Base-by-base conservation (phyloP, 192 early-diverging fungal species). In the Ramicandelaber brevisporus region DNA sequence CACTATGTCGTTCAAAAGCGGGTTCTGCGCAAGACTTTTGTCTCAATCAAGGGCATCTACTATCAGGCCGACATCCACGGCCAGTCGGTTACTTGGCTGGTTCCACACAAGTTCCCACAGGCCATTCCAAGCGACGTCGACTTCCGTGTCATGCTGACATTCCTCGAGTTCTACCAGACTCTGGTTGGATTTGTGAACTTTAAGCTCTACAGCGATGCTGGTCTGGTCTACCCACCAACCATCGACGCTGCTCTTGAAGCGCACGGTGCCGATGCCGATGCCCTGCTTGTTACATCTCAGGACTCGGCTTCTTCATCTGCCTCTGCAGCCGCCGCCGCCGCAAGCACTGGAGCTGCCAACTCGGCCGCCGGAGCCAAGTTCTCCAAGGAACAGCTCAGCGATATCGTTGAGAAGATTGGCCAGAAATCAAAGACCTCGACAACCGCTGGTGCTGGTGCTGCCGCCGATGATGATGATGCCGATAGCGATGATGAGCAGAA, bases 31-130 rank as follows among this genome's bases (percentile, higher is more conserved):
- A 85, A 84, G 48, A 68, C 72, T 15, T 98, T 98, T 48, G 55
- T 98, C 27, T 85, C 81, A 7, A 92, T 98, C 69, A 98, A 98
- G 61, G 93, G 93, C 28, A 92, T 98, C 48, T 98, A 98, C 56
- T 98, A 93, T 55, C 85, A 92, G 59, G 86, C 78, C n/a, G 86
- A 92, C 30, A 78, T 98, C 49, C 70, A 78, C 48, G 92, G 92
- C 19, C 75, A 86, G 44, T 67, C 62, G 29, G 58, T 98, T 17
- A 89, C 74, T 17, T 98, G 92, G 92, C 59, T 98, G 26, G 77
- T 85, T 8, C 92, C 92, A 10, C 84, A 87, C 52, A 73, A 88
- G 54, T 98, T 98, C 57, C 63, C 74, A 40, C 80, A 86, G 59
- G 46, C 61, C 24, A 49, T 80, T 18, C 92, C 92, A 8, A 55